phyloP scores from a whole-genome alignment of 1,284 basidiomycete species.

The Mycosarcoma maydis region DNA sequence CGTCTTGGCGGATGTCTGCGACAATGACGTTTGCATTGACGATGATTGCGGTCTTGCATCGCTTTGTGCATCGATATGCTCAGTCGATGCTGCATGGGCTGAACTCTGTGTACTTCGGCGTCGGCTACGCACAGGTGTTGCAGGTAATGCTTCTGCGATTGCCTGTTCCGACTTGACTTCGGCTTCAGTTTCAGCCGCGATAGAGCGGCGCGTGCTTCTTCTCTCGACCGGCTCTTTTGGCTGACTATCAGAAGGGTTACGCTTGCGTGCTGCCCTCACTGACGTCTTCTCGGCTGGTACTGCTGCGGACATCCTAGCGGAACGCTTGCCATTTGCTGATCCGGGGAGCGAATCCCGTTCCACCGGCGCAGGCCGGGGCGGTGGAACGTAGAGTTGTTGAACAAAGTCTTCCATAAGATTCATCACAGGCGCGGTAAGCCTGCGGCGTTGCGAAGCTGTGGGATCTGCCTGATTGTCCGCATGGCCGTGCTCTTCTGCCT shows the following conservation, averaged over 20 bases:
- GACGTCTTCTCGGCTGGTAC: conserved; percentile 6
- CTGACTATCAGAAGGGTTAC: conserved; percentile 16
- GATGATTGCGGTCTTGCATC: conserved; percentile 1
- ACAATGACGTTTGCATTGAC: conserved; percentile 15
- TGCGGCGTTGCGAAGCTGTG: not conserved
- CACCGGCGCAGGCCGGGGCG: conserved; percentile 4
- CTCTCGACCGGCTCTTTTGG: conserved; percentile 18
- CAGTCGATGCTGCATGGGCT: conserved; percentile 1
- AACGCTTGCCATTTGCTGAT: not conserved
- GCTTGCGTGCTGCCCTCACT: conserved; percentile 19
- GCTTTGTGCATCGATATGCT: not conserved
- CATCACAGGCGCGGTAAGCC: conserved; percentile 7
- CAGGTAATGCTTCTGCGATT: not conserved
- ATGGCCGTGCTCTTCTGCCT: conserved; percentile 18
- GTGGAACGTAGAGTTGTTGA: conserved; percentile 33
- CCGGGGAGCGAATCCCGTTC: conserved; percentile 4
- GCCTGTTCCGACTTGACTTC: conserved; percentile 1
- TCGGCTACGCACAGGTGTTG: conserved; percentile 10
- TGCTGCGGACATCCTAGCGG: not conserved
- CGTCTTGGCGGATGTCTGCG: conserved; percentile 56
- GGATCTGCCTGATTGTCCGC: not conserved
- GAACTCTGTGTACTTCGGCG: conserved; percentile 24
- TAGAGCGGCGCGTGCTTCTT: conserved; percentile 27
- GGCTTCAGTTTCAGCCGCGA: conserved; percentile 10
- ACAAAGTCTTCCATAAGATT: conserved; percentile 52